A percentile compares a stretch with the other conserved stretches of the same genome.
These are phyloP conservation scores for Wickerhamomyces subpelliculosus DNA, from an alignment of 805 yeast species.

Conservation along the genomic window DNA sequence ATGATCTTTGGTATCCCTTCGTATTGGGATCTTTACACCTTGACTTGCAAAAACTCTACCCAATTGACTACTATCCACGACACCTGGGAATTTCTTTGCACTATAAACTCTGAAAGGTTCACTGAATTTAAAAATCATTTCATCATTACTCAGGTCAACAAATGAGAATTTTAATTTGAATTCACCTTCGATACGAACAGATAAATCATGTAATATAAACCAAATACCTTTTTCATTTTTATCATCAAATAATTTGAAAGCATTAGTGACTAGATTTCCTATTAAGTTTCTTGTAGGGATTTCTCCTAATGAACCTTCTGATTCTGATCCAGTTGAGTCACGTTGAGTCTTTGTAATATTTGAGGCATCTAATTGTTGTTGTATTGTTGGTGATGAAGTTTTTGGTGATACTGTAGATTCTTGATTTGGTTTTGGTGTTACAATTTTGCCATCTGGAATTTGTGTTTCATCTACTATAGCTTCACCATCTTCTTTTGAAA, in stretches of 20 bases:
- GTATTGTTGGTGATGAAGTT: not conserved
- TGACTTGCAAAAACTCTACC: constrained; percentile 35
- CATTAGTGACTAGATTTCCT: constrained; percentile 33
- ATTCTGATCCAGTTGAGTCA: constrained; percentile 2
- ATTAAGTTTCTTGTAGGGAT: constrained; percentile 31
- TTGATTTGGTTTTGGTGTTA: no score
- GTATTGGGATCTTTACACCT: constrained; percentile 35
- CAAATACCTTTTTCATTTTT: constrained; percentile 30
- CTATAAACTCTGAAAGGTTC: constrained; percentile 31
- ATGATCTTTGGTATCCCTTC: constrained; percentile 23
- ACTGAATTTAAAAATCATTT: constrained; percentile 19
- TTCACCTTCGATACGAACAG: constrained; percentile 36
- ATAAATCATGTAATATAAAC: constrained; percentile 35
- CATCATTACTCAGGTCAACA: constrained; percentile 22
- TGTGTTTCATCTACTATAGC: no score
- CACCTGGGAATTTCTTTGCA: constrained; percentile 40
- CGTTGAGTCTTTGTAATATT: not conserved
- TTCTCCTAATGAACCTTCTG: constrained; percentile 10
- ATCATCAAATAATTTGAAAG: constrained; percentile 30
- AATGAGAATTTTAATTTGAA: constrained; percentile 31
- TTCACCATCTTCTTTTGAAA: no score
- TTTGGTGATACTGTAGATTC: not conserved
- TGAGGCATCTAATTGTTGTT: not conserved
- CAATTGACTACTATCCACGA: constrained; percentile 32
- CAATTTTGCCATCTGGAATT: no score